Evolutionary conservation across 805 yeast genomes (phyloP).

Genomic region (Metschnikowia cerradonensis): DNA sequence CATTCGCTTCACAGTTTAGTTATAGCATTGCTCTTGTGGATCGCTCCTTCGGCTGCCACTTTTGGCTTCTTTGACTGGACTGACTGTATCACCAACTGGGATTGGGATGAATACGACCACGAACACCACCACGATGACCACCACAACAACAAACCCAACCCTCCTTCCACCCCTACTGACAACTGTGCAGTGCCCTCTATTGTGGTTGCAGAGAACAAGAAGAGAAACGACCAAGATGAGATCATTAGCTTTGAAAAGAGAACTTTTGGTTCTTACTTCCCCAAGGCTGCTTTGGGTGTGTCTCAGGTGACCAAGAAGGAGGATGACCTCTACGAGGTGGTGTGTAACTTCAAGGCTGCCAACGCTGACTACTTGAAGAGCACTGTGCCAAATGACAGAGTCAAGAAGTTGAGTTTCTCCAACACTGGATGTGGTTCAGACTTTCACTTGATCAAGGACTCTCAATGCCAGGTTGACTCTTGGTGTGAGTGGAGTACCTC

Average conservation of each 20-base stretch:
- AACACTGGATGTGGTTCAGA: constrained; percentile 7
- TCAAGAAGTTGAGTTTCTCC: constrained; percentile 2
- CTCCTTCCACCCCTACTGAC: neutral
- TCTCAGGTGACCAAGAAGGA: constrained; percentile 1
- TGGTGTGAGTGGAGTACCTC: constrained; percentile 10
- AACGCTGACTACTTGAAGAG: constrained; percentile 3
- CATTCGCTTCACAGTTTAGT: neutral
- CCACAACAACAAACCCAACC: neutral
- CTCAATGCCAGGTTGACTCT: neutral
- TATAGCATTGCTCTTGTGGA: constrained; percentile 2
- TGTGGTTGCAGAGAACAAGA: neutral
- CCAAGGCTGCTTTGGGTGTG: constrained; percentile 7
- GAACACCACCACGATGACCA: neutral
- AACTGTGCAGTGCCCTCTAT: constrained; percentile 1
- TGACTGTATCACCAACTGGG: constrained; percentile 2
- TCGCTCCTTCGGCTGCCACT: constrained; percentile 3
- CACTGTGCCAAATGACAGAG: neutral
- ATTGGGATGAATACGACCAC: neutral
- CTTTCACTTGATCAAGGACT: constrained; percentile 5
- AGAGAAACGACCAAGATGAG: constrained; percentile 3
- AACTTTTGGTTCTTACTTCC: neutral
- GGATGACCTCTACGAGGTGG: constrained; percentile 6
- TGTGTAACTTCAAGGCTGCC: constrained; percentile 7
- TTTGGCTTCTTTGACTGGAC: neutral
- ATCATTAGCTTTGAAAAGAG: neutral